phyloP scores from a whole-genome alignment of 768 basidiomycete genomes.

The Xerocomellus intermedius region DNA sequence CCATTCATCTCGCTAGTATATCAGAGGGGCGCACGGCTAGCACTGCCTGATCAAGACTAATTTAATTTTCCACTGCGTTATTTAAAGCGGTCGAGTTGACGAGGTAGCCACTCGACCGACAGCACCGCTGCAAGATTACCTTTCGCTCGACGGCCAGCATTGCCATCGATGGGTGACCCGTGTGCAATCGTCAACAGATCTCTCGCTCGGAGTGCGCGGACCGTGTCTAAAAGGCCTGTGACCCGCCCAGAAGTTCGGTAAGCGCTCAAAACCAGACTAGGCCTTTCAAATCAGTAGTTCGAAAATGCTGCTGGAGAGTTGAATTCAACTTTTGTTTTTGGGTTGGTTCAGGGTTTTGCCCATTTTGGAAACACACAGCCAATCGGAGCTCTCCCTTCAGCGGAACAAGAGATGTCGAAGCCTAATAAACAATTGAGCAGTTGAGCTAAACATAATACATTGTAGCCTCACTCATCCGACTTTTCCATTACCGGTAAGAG shows the following conservation, averaged over 20 bases:
- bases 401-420: neutral
- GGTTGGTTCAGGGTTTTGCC: too few species aligned
- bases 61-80: neutral
- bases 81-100: neutral
- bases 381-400: too few species aligned
- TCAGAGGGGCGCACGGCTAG: neutral
- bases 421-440: neutral
- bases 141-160: neutral
- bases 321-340: too few species aligned
- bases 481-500: neutral
- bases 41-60: neutral
- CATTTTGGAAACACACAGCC: too few species aligned
- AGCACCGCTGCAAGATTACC: neutral
- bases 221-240: neutral
- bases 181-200: neutral
- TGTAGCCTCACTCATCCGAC: neutral
- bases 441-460: neutral
- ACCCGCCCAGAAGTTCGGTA: neutral
- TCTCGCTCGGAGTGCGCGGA: constrained; percentile 9
- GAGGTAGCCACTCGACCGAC: neutral
- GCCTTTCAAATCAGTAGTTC: neutral
- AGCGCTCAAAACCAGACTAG: neutral
- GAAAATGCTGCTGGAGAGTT: too few species aligned
- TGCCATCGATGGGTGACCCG: neutral
- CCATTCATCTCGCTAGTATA: constrained; percentile 2